Evolutionary conservation across 345 rosid genomes (phyloP), one percentile per base, ranked within the genome.

Genomic region (Erodium maritimum): DNA sequence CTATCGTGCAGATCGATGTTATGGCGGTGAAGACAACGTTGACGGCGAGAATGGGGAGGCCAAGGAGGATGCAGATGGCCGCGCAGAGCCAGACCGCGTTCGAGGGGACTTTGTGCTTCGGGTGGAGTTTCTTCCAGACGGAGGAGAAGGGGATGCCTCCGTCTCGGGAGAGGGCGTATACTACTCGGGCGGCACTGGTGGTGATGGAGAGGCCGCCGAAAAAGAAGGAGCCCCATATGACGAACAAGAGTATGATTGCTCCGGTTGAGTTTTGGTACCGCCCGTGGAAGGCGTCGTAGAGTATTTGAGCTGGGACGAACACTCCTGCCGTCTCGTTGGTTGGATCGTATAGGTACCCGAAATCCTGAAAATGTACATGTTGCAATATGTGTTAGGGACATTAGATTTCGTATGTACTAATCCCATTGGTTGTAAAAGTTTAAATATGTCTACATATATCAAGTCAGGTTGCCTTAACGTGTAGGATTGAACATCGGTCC

Each of bases 131-230:
- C 63, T 78, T 66, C 90, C 86, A 84, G 34, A 79, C 50, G 0
- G 73, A 62, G 1, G 86, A 80, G 59, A 74, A 80, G 5, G 85
- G 86, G 54, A 80, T 46, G 42, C 84, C 90, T 24, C 59, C 59
- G 52, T 83, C 90, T 70, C 90, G 75, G 22, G 90, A 81, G 53
- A 79, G 62, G 14, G 84, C 86, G 56, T 79, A 79, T 11, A 73
- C 90, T 67, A 83, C 84, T 80, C 82, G 68, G 45, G 81, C 86
- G 14, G 90, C 90, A 56, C 84, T 80, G 2, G 90, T 79, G 11
- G 82, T 79, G 67, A 77, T 63, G 2, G 86, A 81, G 55, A 84
- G 90, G 52, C 90, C 86, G 19, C 90, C 80, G 60, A 83, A 80
- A 75, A 83, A 83, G 71, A 75, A 79, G 0, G 86, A 79, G 21